phyloP scores from a whole-genome alignment of 2,329 filamentous ascomycete species.

The Dissoconium aciculare region DNA sequence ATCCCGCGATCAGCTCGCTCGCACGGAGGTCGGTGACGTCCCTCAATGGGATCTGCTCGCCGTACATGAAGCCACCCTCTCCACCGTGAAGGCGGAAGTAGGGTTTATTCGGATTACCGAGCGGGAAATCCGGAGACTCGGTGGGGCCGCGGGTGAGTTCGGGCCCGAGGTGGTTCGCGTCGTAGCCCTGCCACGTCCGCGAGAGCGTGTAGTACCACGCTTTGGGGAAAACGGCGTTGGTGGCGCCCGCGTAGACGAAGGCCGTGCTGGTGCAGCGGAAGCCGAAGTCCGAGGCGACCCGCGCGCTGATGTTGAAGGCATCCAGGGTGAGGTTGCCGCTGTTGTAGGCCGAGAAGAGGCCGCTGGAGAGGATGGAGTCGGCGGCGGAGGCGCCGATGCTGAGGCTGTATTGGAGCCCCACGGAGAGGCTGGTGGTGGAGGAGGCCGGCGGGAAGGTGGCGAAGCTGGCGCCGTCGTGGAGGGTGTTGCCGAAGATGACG shows the following conservation, averaged over 20 bases:
- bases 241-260: constrained; percentile 38
- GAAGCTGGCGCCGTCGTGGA: constrained; percentile 43
- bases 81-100: constrained; percentile 46
- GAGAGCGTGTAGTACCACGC: constrained; percentile 48
- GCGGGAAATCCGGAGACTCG: constrained; percentile 22
- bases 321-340: constrained; percentile 39
- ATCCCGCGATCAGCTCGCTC: constrained; percentile 32
- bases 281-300: constrained; percentile 42
- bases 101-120: constrained; percentile 37
- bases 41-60: constrained; percentile 28
- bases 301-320: constrained; percentile 41
- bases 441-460: constrained; percentile 32
- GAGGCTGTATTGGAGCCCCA: constrained; percentile 33
- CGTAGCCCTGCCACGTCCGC: constrained; percentile 36
- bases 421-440: constrained; percentile 27
- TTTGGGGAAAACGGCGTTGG: constrained; percentile 31
- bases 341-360: constrained; percentile 37
- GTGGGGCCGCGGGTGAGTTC: constrained; percentile 19
- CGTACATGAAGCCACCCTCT: constrained; percentile 26
- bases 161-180: constrained; percentile 39
- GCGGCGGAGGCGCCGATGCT: constrained; percentile 30
- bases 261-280: constrained; percentile 48
- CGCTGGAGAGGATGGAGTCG: constrained; percentile 26
- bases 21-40: constrained; percentile 37
- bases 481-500: constrained; percentile 42